Evolutionary conservation across 1,139 yeast species (phyloP), one percentile per base, ranked within the genome.

Genomic region (Nakaseomyces sp.): DNA sequence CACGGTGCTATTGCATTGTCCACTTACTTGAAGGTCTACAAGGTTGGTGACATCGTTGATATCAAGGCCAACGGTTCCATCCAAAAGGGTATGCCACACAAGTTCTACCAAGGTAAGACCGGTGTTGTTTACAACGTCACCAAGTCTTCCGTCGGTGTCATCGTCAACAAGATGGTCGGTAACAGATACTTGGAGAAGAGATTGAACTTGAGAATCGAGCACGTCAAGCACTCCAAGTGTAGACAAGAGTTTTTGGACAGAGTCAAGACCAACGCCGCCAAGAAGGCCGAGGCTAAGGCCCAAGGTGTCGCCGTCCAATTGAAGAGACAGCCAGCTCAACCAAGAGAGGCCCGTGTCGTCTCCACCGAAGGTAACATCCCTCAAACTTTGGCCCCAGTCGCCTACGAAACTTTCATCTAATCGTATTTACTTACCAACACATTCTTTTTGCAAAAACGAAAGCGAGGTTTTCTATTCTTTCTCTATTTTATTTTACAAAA

Each of bases 81-180:
- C 78, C 97, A 91, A 74, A 88, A 89, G 82, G 97, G 98, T 85
- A 88, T 91, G 96, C 98, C 98, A 72, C 96, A 87, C 88, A 91
- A 91, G 80, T 89, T 80, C 84, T 91, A 91, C 96, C 96, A 89
- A 80, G 98, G 98, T 76, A 91, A 88, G 84, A 91, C 98, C 61
- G 98, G 98, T 82, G 87, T 89, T 63, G 82, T 91, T 60, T 91
- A 81, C 94, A 91, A 91, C 81, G 93, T 91, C 63, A 91, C 98
- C 82, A 91, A 86, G 81, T 76, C 95, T 55, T 78, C 98, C 56
- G 97, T 91, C 60, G 98, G 98, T 81, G 94, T 91, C 64, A 86
- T 91, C 69, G 74, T 91, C 71, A 84, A 91, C 93, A 91, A 91
- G 83, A 81, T 89, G 73, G 97, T 91, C 65, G 97, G 97, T 72